Conservation (phyloP, 2,329 filamentous ascomycete species). For the Fusarium austroafricanum region DNA sequence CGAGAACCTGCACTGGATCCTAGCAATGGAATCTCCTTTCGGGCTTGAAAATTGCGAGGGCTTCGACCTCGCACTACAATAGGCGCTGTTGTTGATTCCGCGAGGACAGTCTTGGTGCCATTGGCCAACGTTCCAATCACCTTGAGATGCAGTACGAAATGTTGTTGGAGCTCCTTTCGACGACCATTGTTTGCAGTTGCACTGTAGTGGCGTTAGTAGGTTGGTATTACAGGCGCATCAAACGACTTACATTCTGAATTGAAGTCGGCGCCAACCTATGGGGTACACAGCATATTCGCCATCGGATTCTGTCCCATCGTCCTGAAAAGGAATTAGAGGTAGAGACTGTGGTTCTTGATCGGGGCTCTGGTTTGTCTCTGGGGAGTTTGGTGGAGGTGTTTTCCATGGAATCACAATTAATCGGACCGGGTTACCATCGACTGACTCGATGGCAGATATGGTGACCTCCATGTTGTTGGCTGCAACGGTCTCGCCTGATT, state of each 20-base stretch:
- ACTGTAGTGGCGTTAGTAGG: slow-evolving; percentile 55
- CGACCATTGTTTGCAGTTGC: slow-evolving; percentile 97
- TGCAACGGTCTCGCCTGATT: slow-evolving; percentile 84
- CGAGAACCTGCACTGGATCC: slow-evolving; percentile 80
- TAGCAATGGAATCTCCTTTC: slow-evolving; percentile 90
- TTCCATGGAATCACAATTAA: slow-evolving; percentile 99
- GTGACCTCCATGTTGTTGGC: slow-evolving; percentile 86
- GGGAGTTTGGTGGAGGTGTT: slow-evolving; percentile 83
- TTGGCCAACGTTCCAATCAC: slow-evolving; percentile 86
- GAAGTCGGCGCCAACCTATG: slow-evolving; percentile 92
- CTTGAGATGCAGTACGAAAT: slow-evolving; percentile 91
- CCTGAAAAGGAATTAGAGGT: slow-evolving; percentile 75
- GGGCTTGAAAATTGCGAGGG: slow-evolving; percentile 92
- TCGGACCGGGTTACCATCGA: slow-evolving; percentile 90
- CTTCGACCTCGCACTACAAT: slow-evolving; percentile 95
- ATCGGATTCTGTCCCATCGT: slow-evolving; percentile 70
- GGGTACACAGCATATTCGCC: slow-evolving; percentile 91
- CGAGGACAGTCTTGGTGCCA: slow-evolving; percentile 82
- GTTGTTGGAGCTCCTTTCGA: slow-evolving; percentile 93
- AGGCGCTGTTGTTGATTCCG: slow-evolving; percentile 86
- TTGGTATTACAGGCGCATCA: neutral
- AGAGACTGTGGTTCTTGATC: slow-evolving; percentile 91
- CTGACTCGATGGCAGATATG: slow-evolving; percentile 93
- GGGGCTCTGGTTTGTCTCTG: slow-evolving; percentile 70
- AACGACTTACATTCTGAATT: slow-evolving; percentile 79